phyloP scores from a whole-genome alignment of 345 rosid genomes.

The Salix brachista region DNA sequence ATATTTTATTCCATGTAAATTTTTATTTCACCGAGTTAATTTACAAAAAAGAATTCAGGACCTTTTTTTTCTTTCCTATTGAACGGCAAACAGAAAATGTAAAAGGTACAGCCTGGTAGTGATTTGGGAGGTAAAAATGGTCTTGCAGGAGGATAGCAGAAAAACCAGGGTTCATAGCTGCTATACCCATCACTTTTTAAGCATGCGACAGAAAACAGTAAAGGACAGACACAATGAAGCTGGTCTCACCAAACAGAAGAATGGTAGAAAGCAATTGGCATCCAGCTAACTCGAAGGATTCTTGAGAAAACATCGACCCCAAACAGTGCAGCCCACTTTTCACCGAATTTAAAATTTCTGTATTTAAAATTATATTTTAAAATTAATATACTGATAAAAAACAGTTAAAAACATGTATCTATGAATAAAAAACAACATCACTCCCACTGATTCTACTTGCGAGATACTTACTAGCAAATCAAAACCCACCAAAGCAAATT shows the following conservation, averaged over 20 bases:
- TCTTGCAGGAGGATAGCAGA: not conserved
- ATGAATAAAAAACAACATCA: too few species aligned
- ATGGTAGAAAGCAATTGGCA: not conserved
- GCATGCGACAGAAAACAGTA: not conserved
- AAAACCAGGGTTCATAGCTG: not conserved
- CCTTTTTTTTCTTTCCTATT: too few species aligned
- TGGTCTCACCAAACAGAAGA: not conserved
- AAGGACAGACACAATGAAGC: not conserved
- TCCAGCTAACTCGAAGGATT: slow-evolving; percentile 10
- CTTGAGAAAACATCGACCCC: not conserved
- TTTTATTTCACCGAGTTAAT: too few species aligned
- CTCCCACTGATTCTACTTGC: not conserved
- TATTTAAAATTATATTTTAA: too few species aligned
- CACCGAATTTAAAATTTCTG: too few species aligned
- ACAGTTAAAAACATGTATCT: too few species aligned
- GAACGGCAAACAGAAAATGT: not conserved
- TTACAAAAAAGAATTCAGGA: too few species aligned
- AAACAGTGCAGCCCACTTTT: too few species aligned
- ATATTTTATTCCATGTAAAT: too few species aligned
- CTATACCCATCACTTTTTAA: not conserved
- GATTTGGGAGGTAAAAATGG: too few species aligned
- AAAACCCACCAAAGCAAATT: not conserved
- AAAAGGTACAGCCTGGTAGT: not conserved
- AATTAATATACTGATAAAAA: too few species aligned
- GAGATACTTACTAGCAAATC: not conserved